A percentile compares a stretch with the other conserved stretches of the same genome.
Conservation (phyloP, 768 basidiomycete species). For the Cantharellus cinnabarinus region DNA sequence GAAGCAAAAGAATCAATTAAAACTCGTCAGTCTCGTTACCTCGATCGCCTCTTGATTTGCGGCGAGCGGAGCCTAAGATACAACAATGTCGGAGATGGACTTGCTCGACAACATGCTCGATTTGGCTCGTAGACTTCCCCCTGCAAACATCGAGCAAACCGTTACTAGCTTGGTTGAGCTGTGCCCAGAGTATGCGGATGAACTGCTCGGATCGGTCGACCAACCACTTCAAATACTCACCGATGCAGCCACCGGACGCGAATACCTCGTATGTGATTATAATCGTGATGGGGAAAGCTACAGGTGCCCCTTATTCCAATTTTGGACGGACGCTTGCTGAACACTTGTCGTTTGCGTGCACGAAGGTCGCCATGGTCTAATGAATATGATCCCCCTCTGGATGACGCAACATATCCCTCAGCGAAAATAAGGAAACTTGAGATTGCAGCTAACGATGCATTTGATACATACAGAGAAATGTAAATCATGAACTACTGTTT, state of each 20-base stretch:
- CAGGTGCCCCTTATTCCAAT: conserved; percentile 28
- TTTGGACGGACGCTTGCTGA: neutral
- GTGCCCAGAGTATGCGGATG: conserved; percentile 86
- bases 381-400: conserved; percentile 75
- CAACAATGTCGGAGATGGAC: conserved; percentile 19
- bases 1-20: neutral
- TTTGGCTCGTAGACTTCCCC: conserved; percentile 88
- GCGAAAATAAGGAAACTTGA: conserved; percentile 77
- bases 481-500: conserved; percentile 17
- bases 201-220: conserved; percentile 86
- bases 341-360: neutral
- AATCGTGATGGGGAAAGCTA: conserved; percentile 84
- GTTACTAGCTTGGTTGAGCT: conserved; percentile 60
- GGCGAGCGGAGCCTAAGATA: no score
- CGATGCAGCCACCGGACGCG: conserved; percentile 62
- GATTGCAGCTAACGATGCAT: conserved; percentile 84
- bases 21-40: neutral
- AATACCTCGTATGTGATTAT: conserved; percentile 88
- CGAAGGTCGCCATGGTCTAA: conserved; percentile 95
- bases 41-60: neutral
- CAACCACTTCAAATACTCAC: conserved; percentile 69
- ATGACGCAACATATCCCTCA: conserved; percentile 76
- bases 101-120: conserved; percentile 86
- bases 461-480: conserved; percentile 95
- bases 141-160: conserved; percentile 72